A percentile compares a stretch with the other conserved stretches of the same genome.
Evolutionary conservation across 495 filamentous ascomycete species (phyloP).

Genomic region (Talaromyces adpressus): DNA sequence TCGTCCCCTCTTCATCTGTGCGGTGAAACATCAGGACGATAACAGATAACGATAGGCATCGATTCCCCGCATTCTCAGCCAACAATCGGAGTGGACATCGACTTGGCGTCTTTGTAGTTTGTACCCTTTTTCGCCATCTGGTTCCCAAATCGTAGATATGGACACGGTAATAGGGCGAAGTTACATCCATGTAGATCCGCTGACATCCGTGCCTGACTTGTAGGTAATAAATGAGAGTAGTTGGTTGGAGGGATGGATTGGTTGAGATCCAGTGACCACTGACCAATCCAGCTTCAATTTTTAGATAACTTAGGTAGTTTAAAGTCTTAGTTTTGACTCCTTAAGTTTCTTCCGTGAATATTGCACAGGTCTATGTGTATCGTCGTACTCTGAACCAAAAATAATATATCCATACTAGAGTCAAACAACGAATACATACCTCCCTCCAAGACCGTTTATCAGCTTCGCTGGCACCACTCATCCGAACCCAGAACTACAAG

Average conservation of each 20-base stretch:
- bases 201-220: neutral
- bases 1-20: neutral
- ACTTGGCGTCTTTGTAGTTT: neutral
- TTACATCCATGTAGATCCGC: neutral
- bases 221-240: neutral
- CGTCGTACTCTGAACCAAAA: neutral
- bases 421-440: neutral
- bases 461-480: constrained; percentile 4
- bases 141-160: neutral
- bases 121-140: neutral
- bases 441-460: neutral
- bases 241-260: neutral
- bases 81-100: neutral
- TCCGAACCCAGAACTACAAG: neutral
- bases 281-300: neutral
- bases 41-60: neutral
- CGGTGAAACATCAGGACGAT: neutral
- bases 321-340: neutral
- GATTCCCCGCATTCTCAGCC: neutral
- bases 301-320: neutral
- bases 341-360: neutral
- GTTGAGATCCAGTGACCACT: neutral
- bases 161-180: neutral
- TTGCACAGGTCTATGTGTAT: neutral
- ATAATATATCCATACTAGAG: neutral